Evolutionary conservation across 2,329 filamentous ascomycete species (phyloP).

Genomic region (Ascochyta viciae-villosae): DNA sequence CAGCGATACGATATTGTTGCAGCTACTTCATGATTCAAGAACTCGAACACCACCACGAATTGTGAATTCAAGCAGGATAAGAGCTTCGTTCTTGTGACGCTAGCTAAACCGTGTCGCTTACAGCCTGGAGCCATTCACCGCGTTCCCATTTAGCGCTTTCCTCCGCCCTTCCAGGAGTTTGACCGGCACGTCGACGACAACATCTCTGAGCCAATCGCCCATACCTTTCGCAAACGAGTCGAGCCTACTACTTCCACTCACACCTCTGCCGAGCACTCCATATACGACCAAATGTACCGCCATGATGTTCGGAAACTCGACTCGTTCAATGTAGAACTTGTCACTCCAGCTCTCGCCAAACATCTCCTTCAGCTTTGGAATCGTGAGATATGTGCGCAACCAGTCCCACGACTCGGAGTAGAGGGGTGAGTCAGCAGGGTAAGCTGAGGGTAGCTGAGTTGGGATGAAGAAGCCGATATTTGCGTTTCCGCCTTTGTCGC

Average conservation of each 20-base stretch:
- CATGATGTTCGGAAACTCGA: conserved; percentile 41
- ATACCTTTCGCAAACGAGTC: conserved; percentile 63
- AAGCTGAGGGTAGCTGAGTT: conserved; percentile 37
- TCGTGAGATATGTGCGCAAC: conserved; percentile 39
- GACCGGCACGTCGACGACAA: conserved; percentile 52
- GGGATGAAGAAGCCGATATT: conserved; percentile 50
- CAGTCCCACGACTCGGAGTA: conserved; percentile 42
- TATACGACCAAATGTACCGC: conserved; percentile 50
- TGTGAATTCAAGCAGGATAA: background rate
- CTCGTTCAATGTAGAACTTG: conserved; percentile 35
- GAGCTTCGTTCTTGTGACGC: background rate
- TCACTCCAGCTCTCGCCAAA: conserved; percentile 37
- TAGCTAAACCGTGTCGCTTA: background rate
- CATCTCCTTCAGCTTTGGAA: conserved; percentile 35
- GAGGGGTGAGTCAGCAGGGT: conserved; percentile 26
- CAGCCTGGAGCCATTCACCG: background rate
- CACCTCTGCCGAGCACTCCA: conserved; percentile 47
- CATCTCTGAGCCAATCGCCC: conserved; percentile 58
- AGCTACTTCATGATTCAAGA: too few relatives aligned
- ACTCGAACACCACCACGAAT: background rate
- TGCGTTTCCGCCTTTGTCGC: conserved; percentile 46
- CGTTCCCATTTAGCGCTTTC: conserved; percentile 2
- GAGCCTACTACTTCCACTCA: conserved; percentile 57
- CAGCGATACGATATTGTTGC: too few relatives aligned
- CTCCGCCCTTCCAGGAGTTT: conserved; percentile 33